These are phyloP conservation scores for Thermochaetoides thermophila DNA, from an alignment of 495 filamentous ascomycete species.

Conservation along the genomic window DNA sequence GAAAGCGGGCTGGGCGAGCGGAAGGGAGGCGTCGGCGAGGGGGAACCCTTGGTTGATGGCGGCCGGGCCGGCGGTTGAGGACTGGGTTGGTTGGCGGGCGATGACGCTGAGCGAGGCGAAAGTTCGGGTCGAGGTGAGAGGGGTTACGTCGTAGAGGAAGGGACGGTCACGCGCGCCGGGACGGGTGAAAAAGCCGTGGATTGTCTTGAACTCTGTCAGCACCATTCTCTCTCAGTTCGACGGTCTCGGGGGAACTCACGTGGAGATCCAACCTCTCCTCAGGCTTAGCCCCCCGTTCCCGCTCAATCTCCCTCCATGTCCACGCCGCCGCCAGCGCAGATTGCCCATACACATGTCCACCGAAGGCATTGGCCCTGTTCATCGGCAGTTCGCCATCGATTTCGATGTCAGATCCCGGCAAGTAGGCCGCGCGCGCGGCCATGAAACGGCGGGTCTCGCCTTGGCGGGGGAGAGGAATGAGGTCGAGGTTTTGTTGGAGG, in stretches of 20 bases:
- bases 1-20: conserved; percentile 40
- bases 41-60: no score
- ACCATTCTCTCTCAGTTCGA: no score
- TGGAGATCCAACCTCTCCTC: conserved; percentile 36
- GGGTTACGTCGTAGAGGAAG: conserved; percentile 43
- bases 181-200: conserved; percentile 54
- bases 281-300: conserved; percentile 9
- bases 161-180: conserved; percentile 36
- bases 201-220: no score
- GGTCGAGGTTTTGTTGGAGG: conserved; percentile 24
- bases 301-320: conserved; percentile 27
- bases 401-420: conserved; percentile 15
- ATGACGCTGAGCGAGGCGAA: conserved; percentile 48
- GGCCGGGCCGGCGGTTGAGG: conserved; percentile 15
- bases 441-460: conserved; percentile 21
- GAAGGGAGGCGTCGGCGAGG: conserved; percentile 22
- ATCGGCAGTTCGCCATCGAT: conserved; percentile 5
- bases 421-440: conserved; percentile 20
- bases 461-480: conserved; percentile 19
- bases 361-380: conserved; percentile 30
- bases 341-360: conserved; percentile 57
- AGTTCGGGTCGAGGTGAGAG: conserved; percentile 37
- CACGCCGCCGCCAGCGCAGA: conserved; percentile 45
- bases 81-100: conserved; percentile 30
- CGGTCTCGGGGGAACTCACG: conserved; percentile 28